Conservation (phyloP, 192 early-diverging fungal genomes). For the Allomyces macrogynus region DNA sequence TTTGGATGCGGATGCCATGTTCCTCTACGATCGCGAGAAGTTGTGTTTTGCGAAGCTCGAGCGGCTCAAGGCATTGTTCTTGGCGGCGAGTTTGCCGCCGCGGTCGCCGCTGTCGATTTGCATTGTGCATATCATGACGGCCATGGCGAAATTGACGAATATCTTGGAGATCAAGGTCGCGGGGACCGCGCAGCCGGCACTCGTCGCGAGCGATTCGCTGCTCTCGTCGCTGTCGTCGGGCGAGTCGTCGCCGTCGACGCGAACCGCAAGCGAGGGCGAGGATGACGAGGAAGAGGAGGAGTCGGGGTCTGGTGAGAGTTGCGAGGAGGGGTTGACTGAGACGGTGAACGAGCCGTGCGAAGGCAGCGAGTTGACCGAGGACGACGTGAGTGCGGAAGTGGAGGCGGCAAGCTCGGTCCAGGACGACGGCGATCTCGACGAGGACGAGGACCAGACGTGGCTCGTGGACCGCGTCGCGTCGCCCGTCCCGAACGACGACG, state of each 20-base stretch:
- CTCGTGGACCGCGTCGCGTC: not conserved
- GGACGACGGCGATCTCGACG: not conserved
- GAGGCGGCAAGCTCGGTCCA: not conserved
- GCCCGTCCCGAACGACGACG: not conserved
- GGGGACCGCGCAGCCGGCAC: not conserved
- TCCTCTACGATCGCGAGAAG: not conserved
- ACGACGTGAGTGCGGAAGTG: too few species aligned
- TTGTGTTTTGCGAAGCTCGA: not conserved
- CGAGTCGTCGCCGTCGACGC: too few species aligned
- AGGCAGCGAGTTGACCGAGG: too few species aligned
- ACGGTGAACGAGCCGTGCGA: not conserved
- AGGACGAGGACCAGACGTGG: slow-evolving; percentile 4
- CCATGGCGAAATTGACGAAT: not conserved
- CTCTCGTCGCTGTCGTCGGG: not conserved
- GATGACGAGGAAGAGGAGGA: not conserved
- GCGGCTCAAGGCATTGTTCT: not conserved
- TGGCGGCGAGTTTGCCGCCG: not conserved
- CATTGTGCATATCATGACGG: not conserved
- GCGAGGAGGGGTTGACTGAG: not conserved
- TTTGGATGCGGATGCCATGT: not conserved
- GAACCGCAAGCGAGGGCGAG: not conserved
- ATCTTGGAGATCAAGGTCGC: not conserved
- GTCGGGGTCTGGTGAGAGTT: not conserved
- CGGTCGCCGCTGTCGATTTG: not conserved
- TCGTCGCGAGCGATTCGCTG: not conserved